A percentile compares a stretch with the other conserved stretches of the same genome.
These are phyloP conservation scores for Yamadazyma endophytica DNA, from an alignment of 805 yeast genomes.

Conservation along the genomic window DNA sequence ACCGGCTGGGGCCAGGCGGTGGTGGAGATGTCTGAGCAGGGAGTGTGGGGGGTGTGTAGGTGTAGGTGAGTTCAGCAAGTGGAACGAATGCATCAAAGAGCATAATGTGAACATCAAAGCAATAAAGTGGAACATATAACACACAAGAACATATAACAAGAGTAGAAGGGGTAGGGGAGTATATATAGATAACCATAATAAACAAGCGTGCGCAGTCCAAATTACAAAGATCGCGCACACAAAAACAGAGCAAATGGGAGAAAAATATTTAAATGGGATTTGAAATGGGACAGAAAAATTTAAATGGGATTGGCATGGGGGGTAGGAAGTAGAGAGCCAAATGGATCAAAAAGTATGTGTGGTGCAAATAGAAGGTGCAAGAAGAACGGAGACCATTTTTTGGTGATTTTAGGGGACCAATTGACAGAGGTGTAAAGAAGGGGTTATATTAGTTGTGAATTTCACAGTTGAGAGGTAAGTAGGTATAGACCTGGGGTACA, in stretches of 20 bases:
- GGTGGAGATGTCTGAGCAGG: too few relatives aligned
- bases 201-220: too few relatives aligned
- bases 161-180: neutral
- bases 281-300: neutral
- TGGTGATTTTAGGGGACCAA: neutral
- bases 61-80: neutral
- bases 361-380: neutral
- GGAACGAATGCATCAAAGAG: neutral
- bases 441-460: too few relatives aligned
- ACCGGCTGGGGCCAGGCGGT: too few relatives aligned
- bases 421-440: neutral
- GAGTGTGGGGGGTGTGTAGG: too few relatives aligned
- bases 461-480: neutral
- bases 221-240: too few relatives aligned
- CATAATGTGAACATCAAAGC: neutral
- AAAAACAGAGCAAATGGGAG: neutral
- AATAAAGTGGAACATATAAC: neutral
- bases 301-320: constrained; percentile 1
- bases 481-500: neutral
- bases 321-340: neutral
- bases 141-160: neutral
- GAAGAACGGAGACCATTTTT: neutral
- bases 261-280: neutral
- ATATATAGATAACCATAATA: too few relatives aligned
- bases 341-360: neutral